Base-by-base conservation (phyloP, 306 rosid species). In the Lathyrus tuberosus region DNA sequence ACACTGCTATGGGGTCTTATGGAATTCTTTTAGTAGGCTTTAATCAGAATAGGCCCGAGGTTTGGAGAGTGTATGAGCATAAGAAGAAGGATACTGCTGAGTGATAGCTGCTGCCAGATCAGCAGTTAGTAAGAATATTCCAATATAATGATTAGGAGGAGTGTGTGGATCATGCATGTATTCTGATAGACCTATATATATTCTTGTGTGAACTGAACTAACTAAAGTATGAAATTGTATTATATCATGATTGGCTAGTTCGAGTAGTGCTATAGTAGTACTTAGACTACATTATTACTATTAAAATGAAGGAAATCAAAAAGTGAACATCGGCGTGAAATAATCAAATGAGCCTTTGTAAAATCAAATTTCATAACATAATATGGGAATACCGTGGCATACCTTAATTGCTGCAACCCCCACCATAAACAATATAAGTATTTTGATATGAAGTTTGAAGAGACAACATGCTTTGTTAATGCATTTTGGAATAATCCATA, bases 401-500 rank as follows among this genome's bases (percentile, higher is more conserved):
- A 94, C 99, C 99, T 91, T 72, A 94, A 79, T 72, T 94, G 93
- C 76, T 94, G 99, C 76, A 94, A 72, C 62, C 99, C 99, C 99
- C 99, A 91, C 99, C 99, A 94, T 60, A 94, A 82, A 83, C 96
- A 88, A 78, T 91, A 94, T 35, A 94, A 86, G 81, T 88, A 94
- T 78, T 91, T 91, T 31, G 52, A 72, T 16, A 87, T 69, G 68
- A 94, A 91, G 81, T 80, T 79, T 40, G 88, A 67, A 63, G 88
- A 87, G 69, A 91, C 89, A 42, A 84, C 96, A 13, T 82, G 43
- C 75, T 91, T 91, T 31, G 20, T 51, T 58, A 94, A 80, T 62
- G 96, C 97, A 52, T 56, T 71, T 71, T 60, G 71, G 69, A 91
- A 94, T 76, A 94, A 68, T 42, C 97, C 99, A 84, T 41, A 94